Evolutionary conservation across 805 yeast genomes (phyloP).

Genomic region (Millerago galiae): DNA sequence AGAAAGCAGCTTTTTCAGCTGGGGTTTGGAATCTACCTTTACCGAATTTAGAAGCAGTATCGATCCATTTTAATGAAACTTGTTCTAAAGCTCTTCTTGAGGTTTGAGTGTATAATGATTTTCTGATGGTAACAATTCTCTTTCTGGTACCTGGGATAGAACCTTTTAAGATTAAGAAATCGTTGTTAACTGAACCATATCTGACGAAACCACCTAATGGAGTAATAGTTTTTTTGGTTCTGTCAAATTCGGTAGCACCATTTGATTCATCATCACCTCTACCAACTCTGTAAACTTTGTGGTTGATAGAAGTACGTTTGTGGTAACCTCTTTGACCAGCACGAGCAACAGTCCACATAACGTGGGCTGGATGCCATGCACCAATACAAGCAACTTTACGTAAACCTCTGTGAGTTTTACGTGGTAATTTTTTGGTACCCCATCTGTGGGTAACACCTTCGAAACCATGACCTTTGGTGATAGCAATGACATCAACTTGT

Average conservation of each 20-base stretch:
- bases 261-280: constrained; percentile 89
- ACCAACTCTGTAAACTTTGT: constrained; percentile 99
- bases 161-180: constrained; percentile 96
- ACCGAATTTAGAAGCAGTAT: constrained; percentile 99
- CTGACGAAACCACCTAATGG: constrained; percentile 99
- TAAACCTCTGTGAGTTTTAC: constrained; percentile 99
- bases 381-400: constrained; percentile 99
- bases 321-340: constrained; percentile 99
- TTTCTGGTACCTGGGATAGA: constrained; percentile 99
- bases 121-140: constrained; percentile 99
- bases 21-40: constrained; percentile 99
- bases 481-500: constrained; percentile 97
- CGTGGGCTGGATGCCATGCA: constrained; percentile 99
- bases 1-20: constrained; percentile 99
- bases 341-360: constrained; percentile 99
- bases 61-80: constrained; percentile 98
- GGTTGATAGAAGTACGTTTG: constrained; percentile 99
- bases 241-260: constrained; percentile 97
- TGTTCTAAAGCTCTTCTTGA: constrained; percentile 96
- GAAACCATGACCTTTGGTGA: constrained; percentile 99
- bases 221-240: constrained; percentile 99
- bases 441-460: constrained; percentile 99
- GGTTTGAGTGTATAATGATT: constrained; percentile 95
- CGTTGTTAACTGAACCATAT: constrained; percentile 97
- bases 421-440: constrained; percentile 99